A percentile compares a stretch with the other conserved stretches of the same genome.
Conservation (phyloP, 768 basidiomycete genomes). For the Mrakia frigida region DNA sequence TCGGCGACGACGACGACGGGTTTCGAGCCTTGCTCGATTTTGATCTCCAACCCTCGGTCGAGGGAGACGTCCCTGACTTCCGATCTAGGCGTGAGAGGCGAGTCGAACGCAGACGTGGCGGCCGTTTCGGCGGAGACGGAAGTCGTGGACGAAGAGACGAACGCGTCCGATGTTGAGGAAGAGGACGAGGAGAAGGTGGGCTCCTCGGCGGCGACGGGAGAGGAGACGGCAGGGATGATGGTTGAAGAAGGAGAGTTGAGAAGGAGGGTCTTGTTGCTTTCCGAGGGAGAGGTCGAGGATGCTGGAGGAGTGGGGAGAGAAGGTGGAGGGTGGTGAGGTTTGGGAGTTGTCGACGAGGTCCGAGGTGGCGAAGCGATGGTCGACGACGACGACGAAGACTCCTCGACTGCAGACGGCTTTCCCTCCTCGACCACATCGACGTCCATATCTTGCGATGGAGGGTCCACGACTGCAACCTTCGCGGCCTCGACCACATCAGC, state of each 20-base stretch:
- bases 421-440: neutral
- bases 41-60: neutral
- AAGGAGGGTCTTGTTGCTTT: neutral
- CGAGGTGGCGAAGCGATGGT: neutral
- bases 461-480: neutral
- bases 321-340: neutral
- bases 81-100: slow-evolving; percentile 1
- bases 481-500: neutral
- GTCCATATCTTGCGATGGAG: neutral
- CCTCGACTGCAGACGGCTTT: neutral
- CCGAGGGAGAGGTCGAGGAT: neutral
- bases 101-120: slow-evolving; percentile 4
- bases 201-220: neutral
- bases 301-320: neutral
- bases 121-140: neutral
- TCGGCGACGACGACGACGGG: neutral
- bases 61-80: slow-evolving; percentile 7
- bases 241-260: slow-evolving; percentile 3
- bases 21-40: neutral
- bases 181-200: slow-evolving; percentile 9
- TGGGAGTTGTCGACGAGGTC: neutral
- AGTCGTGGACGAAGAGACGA: slow-evolving; percentile 3
- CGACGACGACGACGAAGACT: neutral
- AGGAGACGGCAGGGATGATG: neutral
- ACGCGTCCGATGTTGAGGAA: neutral